These are phyloP conservation scores for Saussurea involucrata DNA, from an alignment of 129 eudicot species.

Conservation along the genomic window DNA sequence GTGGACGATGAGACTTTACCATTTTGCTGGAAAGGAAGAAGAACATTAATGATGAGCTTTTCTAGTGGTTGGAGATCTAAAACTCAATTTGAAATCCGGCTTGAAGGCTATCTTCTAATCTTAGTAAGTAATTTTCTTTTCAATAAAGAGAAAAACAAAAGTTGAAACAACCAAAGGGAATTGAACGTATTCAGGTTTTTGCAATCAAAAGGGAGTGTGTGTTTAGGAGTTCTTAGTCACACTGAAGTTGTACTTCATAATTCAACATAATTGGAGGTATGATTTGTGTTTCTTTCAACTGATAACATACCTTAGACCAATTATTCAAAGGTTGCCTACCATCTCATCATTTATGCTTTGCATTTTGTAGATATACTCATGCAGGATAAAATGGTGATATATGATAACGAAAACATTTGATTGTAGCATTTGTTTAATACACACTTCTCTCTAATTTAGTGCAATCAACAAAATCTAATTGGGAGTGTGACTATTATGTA, in stretches of 20 bases:
- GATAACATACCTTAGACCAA: background rate
- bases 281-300: background rate
- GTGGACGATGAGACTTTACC: conserved; percentile 81
- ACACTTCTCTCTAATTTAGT: too few relatives aligned
- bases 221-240: conserved; percentile 90
- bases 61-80: conserved; percentile 66
- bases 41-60: conserved; percentile 71
- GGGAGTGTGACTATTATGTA: too few relatives aligned
- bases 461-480: too few relatives aligned
- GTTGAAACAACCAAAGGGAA: background rate
- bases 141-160: background rate
- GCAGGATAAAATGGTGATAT: too few relatives aligned
- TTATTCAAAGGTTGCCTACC: too few relatives aligned
- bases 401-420: too few relatives aligned
- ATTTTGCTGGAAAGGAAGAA: conserved; percentile 83
- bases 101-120: conserved; percentile 76
- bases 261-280: conserved; percentile 93
- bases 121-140: conserved; percentile 47
- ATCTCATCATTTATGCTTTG: too few relatives aligned
- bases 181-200: background rate
- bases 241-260: conserved; percentile 82
- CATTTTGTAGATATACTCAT: too few relatives aligned
- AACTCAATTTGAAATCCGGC: conserved; percentile 70
- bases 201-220: conserved; percentile 73
- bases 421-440: too few relatives aligned